phyloP scores from a whole-genome alignment of 108 stramenopile genomes.

The Pseudonitzschia multiseries region DNA sequence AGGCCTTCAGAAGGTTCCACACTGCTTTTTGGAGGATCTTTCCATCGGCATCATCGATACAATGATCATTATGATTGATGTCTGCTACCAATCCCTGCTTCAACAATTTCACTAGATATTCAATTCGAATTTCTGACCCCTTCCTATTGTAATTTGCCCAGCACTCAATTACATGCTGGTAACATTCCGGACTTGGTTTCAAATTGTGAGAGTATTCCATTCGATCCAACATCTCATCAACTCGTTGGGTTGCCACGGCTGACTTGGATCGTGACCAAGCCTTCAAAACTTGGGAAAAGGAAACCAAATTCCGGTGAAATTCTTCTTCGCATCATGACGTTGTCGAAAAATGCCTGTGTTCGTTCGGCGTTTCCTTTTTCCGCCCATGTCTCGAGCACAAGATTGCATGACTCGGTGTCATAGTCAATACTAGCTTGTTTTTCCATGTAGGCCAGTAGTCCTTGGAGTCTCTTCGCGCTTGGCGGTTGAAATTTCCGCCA shows the following conservation, averaged over 20 bases:
- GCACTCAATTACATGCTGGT: slow-evolving; percentile 19
- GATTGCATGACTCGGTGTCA: slow-evolving; percentile 9
- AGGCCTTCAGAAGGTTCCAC: slow-evolving; percentile 22
- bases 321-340: neutral
- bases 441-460: slow-evolving; percentile 13
- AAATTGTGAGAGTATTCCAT: neutral
- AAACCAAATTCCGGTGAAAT: neutral
- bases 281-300: neutral
- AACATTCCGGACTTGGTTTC: slow-evolving; percentile 19
- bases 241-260: slow-evolving; percentile 7
- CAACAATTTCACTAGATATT: slow-evolving; percentile 1
- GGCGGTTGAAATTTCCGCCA: slow-evolving; percentile 14
- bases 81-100: neutral
- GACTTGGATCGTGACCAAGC: slow-evolving; percentile 24
- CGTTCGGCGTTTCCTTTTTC: slow-evolving; percentile 17
- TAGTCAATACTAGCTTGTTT: neutral
- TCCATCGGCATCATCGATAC: neutral
- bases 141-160: slow-evolving; percentile 25
- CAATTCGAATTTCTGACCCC: slow-evolving; percentile 21
- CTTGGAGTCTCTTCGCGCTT: slow-evolving; percentile 15
- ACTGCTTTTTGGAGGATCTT: slow-evolving; percentile 1
- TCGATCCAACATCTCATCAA: slow-evolving; percentile 13
- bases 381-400: slow-evolving; percentile 18
- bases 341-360: slow-evolving; percentile 15
- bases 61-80: neutral